Evolutionary conservation across 73 alveolate species (phyloP).

Genomic region (Breviolum minutum): DNA sequence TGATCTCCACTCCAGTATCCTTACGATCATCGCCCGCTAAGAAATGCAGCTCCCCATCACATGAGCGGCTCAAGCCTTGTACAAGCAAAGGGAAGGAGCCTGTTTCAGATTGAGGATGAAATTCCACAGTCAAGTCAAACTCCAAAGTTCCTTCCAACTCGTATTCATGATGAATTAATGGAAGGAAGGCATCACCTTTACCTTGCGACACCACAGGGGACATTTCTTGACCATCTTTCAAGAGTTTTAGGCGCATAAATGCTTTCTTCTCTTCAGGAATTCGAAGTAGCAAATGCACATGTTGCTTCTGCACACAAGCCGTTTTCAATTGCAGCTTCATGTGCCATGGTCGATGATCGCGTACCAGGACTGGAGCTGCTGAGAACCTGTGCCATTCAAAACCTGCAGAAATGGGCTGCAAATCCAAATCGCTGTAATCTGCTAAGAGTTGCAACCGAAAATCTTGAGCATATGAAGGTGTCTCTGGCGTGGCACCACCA

Average conservation of each 20-base stretch:
- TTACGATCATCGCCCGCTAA: neutral
- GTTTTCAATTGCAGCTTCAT: conserved; percentile 12
- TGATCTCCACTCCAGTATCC: neutral
- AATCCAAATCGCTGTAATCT: neutral
- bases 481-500: conserved; percentile 22
- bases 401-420: conserved; percentile 28
- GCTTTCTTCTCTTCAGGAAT: neutral
- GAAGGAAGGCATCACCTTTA: conserved; percentile 10
- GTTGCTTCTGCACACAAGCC: conserved; percentile 14
- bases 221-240: neutral
- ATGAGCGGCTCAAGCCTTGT: conserved; percentile 19
- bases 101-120: conserved; percentile 30
- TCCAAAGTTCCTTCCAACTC: conserved; percentile 8
- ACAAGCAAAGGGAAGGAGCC: neutral
- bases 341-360: conserved; percentile 30
- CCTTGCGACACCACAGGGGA: conserved; percentile 6
- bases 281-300: neutral
- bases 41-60: conserved; percentile 32
- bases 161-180: neutral
- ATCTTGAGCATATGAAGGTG: conserved; percentile 1
- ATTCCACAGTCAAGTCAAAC: conserved; percentile 19
- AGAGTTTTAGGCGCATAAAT: conserved; percentile 1
- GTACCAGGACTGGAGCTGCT: conserved; percentile 10
- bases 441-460: neutral
- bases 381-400: neutral